Evolutionary conservation across 2,329 filamentous ascomycete genomes (phyloP).

Genomic region (Epichloe aotearoae): DNA sequence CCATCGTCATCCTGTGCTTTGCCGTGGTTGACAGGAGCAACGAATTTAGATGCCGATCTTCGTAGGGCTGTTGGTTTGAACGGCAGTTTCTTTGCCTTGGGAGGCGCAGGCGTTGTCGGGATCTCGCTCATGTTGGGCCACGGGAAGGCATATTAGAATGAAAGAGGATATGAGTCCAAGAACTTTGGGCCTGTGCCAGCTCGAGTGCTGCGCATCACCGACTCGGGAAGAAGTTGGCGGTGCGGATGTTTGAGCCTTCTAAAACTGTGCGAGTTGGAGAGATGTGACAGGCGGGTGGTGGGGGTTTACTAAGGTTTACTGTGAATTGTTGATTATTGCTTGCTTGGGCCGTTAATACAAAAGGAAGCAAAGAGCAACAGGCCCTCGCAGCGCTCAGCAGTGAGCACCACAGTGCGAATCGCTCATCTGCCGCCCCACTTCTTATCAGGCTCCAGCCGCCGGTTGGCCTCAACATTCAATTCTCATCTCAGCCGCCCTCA

Average conservation of each 20-base stretch:
- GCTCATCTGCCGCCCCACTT: not conserved
- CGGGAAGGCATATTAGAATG: not conserved
- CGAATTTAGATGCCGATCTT: conserved; percentile 12
- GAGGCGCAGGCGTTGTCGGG: conserved; percentile 11
- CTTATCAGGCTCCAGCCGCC: not conserved
- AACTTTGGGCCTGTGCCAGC: not conserved
- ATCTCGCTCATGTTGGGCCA: conserved; percentile 19
- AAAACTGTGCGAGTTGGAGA: not conserved
- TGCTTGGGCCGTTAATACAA: no score
- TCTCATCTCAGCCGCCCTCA: not conserved
- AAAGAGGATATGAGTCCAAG: not conserved
- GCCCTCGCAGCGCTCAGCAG: not conserved
- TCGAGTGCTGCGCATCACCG: not conserved
- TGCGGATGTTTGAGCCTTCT: not conserved
- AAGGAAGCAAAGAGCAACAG: no score
- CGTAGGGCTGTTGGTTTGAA: conserved; percentile 36
- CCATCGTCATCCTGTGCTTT: conserved; percentile 17
- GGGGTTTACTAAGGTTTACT: not conserved
- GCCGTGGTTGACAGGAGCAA: conserved; percentile 7
- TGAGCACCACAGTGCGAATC: not conserved
- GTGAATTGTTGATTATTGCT: not conserved
- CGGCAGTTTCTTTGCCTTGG: conserved; percentile 29
- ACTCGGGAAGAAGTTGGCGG: not conserved
- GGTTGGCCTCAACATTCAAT: not conserved
- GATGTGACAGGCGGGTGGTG: not conserved